A percentile compares a stretch with the other conserved stretches of the same genome.
These are phyloP conservation scores for Porcisia hertigi DNA, from an alignment of 208 protist genomes.

Conservation along the genomic window DNA sequence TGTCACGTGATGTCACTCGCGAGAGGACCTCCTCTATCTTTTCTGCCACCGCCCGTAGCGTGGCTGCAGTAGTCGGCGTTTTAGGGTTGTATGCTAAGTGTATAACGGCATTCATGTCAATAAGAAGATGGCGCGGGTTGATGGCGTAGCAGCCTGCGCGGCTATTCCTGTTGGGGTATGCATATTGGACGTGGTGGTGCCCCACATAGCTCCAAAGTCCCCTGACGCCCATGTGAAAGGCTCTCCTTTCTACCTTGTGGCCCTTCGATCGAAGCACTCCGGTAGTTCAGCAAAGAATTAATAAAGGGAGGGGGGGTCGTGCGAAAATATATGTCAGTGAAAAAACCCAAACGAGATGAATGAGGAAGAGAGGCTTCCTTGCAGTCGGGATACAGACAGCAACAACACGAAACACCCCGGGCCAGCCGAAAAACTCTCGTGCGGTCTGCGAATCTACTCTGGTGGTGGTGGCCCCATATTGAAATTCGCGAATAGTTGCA, in stretches of 20 bases:
- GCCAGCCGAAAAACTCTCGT: too few relatives aligned
- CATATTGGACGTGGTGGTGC: slow-evolving; percentile 51
- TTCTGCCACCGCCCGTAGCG: slow-evolving; percentile 36
- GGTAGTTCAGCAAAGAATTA: too few relatives aligned
- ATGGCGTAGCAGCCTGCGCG: slow-evolving; percentile 32
- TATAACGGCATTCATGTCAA: slow-evolving; percentile 88
- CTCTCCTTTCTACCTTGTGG: background rate
- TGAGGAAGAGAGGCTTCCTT: too few relatives aligned
- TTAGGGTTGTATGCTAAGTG: slow-evolving; percentile 45
- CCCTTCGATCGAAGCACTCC: background rate
- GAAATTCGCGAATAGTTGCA: too few relatives aligned
- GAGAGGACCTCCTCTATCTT: slow-evolving; percentile 44
- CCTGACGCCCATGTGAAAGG: slow-evolving; percentile 60
- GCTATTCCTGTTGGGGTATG: slow-evolving; percentile 25
- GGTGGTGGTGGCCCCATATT: too few relatives aligned
- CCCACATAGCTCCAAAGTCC: slow-evolving; percentile 80
- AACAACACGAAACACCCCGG: too few relatives aligned
- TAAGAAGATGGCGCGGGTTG: slow-evolving; percentile 57
- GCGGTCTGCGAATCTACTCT: too few relatives aligned
- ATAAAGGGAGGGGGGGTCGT: too few relatives aligned
- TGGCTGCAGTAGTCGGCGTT: slow-evolving; percentile 35
- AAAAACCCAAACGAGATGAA: too few relatives aligned
- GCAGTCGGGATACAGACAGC: too few relatives aligned
- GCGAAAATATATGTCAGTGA: too few relatives aligned
- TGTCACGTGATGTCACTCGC: slow-evolving; percentile 38